Percentiles rank a stretch among this genome's conserved stretches.
Conservation (phyloP, 331 rosid species). For the Rosa hybrid region DNA sequence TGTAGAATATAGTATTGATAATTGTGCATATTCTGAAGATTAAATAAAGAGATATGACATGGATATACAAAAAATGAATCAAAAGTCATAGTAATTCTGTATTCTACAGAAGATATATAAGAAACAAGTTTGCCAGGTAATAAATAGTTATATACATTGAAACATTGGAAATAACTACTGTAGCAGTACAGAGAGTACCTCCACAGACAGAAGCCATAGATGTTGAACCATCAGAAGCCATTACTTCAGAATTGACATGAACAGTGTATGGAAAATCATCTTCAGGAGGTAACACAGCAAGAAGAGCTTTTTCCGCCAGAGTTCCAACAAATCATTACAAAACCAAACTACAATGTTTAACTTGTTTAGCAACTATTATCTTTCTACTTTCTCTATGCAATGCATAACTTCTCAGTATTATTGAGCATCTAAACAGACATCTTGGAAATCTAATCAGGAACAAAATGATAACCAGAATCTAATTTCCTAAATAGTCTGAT, state of each 20-base stretch:
- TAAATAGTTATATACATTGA: constrained; percentile 17
- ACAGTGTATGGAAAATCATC: constrained; percentile 80
- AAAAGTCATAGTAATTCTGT: not conserved
- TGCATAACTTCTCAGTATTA: not conserved
- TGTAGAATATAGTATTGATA: not conserved
- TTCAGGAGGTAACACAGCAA: constrained; percentile 96
- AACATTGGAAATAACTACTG: constrained; percentile 4
- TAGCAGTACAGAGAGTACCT: constrained; percentile 48
- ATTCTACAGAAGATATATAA: not conserved
- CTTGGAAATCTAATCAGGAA: not conserved
- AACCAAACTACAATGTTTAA: constrained; percentile 8
- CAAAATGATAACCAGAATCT: not conserved
- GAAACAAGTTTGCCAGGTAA: constrained; percentile 12
- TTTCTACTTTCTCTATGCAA: not conserved
- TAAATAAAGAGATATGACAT: not conserved
- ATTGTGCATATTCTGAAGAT: not conserved
- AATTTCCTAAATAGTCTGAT: not conserved
- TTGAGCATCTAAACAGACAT: not conserved
- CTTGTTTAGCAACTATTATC: not conserved
- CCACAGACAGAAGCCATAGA: constrained; percentile 99
- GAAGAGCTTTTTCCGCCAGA: constrained; percentile 96
- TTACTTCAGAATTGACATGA: constrained; percentile 89
- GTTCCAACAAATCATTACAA: constrained; percentile 56
- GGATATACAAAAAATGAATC: not conserved
- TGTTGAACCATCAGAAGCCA: constrained; percentile 98